Conservation (phyloP, 345 rosid genomes). For the Geranium brycei region DNA sequence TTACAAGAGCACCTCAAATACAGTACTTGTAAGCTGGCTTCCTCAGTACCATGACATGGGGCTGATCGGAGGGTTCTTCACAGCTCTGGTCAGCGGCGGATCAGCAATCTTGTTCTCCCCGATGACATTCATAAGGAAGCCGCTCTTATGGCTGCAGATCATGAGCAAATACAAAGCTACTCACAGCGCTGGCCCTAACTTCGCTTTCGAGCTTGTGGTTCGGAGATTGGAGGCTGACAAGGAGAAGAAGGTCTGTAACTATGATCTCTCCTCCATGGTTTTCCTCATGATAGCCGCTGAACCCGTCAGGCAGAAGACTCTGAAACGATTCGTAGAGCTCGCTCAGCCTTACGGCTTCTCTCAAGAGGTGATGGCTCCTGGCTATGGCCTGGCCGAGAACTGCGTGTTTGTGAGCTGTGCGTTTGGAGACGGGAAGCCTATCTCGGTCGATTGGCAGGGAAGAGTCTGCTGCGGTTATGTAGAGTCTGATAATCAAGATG, state of each 20-base stretch:
- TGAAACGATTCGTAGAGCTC: slow-evolving; percentile 43
- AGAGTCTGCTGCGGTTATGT: slow-evolving; percentile 53
- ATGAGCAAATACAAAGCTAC: slow-evolving; percentile 44
- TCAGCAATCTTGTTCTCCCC: slow-evolving; percentile 48
- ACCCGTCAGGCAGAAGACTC: slow-evolving; percentile 49
- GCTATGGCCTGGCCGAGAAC: slow-evolving; percentile 65
- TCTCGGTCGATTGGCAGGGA: slow-evolving; percentile 55
- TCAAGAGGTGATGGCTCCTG: slow-evolving; percentile 62
- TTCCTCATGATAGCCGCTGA: slow-evolving; percentile 68
- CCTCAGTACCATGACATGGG: slow-evolving; percentile 79
- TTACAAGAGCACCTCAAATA: slow-evolving; percentile 47
- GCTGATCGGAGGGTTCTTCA: slow-evolving; percentile 57
- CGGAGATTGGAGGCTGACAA: slow-evolving; percentile 44
- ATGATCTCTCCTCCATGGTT: slow-evolving; percentile 51
- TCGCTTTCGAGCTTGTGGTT: slow-evolving; percentile 45
- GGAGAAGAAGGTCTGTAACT: slow-evolving; percentile 21
- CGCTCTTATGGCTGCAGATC: slow-evolving; percentile 49
- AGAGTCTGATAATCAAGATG: slow-evolving; percentile 24
- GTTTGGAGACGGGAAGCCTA: slow-evolving; percentile 43
- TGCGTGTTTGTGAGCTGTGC: slow-evolving; percentile 68
- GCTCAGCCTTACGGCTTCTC: slow-evolving; percentile 42
- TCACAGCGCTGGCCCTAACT: slow-evolving; percentile 65
- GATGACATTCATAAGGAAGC: slow-evolving; percentile 43
- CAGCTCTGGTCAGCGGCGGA: slow-evolving; percentile 56
- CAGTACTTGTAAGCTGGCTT: slow-evolving; percentile 56